Base-by-base conservation (phyloP, 495 filamentous ascomycete species). In the Letharia lupina region DNA sequence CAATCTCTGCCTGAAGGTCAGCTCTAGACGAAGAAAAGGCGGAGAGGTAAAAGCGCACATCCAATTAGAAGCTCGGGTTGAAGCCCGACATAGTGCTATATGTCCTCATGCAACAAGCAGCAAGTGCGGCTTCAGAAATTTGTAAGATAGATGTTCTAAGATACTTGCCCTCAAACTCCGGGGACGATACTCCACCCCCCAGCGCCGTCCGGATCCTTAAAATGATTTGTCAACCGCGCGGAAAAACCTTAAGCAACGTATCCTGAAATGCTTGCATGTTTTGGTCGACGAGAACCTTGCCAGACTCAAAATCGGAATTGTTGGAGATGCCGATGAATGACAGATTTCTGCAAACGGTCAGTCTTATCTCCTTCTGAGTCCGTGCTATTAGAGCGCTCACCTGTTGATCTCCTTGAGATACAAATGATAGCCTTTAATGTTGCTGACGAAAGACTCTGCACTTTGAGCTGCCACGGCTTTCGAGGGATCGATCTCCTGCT, bases 321-420 rank as follows among this genome's bases (percentile, higher is more conserved):
- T 85, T 87, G 73, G 90, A 89, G 65, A 91, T 85, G 7, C 87
- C 89, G 35, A 92, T 89, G 16, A 92, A 81, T 18, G 88, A 88
- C 23, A 92, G 78, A 65, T 83, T 83, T 62, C 81, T 83, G 44
- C 4, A 5, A 60, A 23, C 12, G 8, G 23, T 72, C 31, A 71
- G 64, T 59, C 16, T n/a, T 16, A 10, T 31, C 13, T 9, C 39
- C 23, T 5, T 1, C 3, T 2, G 0, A 37, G 4, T 28, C 23
- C 10, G 11, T 54, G 28, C 7, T 15, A 23, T 16, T 6, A 16
- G 5, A 47, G 42, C 11, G 71, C 83, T 65, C 83, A 96, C 82
- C 91, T 91, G 74, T 96, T 92, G 72, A 97, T 92, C 79, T 96
- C 92, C 70, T 91, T 80, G 67, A 96, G 77, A 77, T 96, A 92